phyloP scores from a whole-genome alignment of 345 rosid genomes.

The Salix purpurea region DNA sequence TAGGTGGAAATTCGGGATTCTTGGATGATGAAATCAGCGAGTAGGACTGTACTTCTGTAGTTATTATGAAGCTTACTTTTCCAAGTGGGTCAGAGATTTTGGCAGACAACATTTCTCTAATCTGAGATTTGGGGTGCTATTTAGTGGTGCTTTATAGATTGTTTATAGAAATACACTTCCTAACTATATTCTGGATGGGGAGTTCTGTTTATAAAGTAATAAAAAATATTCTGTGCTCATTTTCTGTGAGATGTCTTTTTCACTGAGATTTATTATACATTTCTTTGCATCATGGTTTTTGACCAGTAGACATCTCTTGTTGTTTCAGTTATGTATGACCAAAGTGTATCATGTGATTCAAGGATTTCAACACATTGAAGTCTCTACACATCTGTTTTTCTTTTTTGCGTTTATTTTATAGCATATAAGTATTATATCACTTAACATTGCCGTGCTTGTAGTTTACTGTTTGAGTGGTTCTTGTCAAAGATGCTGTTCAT shows the following conservation, averaged over 20 bases:
- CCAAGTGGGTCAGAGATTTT: not conserved
- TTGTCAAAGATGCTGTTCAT: not conserved
- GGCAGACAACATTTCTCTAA: not conserved
- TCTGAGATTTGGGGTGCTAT: not conserved
- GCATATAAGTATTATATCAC: not conserved
- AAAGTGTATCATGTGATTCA: not conserved
- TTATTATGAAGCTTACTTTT: not conserved
- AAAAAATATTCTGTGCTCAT: too few species aligned
- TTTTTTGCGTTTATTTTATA: not conserved
- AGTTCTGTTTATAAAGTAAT: not conserved
- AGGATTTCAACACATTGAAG: constrained; percentile 2
- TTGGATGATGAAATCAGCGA: not conserved
- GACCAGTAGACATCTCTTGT: not conserved
- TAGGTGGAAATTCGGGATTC: not conserved
- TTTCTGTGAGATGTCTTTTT: not conserved
- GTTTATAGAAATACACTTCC: not conserved
- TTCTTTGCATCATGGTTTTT: not conserved
- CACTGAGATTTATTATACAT: not conserved
- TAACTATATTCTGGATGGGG: not conserved
- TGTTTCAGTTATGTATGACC: not conserved
- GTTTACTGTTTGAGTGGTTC: not conserved
- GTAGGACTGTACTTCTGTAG: not conserved
- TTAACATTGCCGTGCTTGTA: not conserved
- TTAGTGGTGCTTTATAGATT: not conserved
- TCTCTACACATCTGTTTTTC: not conserved